phyloP scores from a whole-genome alignment of 2,329 filamentous ascomycete species.

The Ophiostoma tasmaniense region DNA sequence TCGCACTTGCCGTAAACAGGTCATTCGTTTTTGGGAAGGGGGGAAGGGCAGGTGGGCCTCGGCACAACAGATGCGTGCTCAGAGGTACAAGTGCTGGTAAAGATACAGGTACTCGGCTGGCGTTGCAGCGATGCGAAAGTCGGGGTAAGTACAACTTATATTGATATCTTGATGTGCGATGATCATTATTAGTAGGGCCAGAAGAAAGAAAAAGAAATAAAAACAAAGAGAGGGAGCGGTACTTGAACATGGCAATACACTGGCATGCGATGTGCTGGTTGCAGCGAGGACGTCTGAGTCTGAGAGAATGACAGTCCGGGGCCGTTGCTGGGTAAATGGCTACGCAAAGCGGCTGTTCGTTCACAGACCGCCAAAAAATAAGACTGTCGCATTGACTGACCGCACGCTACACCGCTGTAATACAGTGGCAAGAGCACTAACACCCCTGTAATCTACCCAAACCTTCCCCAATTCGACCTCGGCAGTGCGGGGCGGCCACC shows the following conservation, averaged over 20 bases:
- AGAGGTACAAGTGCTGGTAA: background rate
- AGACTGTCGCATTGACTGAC: background rate
- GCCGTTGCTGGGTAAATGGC: background rate
- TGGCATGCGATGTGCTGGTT: background rate
- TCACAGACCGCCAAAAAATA: background rate
- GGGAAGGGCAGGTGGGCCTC: background rate
- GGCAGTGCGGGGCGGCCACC: conserved; percentile 22
- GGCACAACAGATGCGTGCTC: background rate
- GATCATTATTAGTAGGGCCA: too few relatives aligned
- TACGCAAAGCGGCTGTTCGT: background rate
- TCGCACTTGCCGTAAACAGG: background rate
- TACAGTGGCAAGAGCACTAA: background rate
- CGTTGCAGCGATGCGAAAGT: background rate
- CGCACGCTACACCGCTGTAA: background rate
- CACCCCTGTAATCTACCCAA: background rate
- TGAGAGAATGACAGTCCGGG: background rate
- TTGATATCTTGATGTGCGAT: background rate
- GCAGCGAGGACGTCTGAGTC: background rate
- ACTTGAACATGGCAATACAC: background rate
- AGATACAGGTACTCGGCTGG: background rate
- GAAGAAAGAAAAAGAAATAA: background rate
- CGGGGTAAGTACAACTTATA: background rate
- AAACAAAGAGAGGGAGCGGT: too few relatives aligned
- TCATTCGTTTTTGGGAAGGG: background rate
- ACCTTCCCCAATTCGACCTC: conserved; percentile 27